Base-by-base conservation (phyloP, 345 rosid species). In the Cardamine chenopodiifolia region DNA sequence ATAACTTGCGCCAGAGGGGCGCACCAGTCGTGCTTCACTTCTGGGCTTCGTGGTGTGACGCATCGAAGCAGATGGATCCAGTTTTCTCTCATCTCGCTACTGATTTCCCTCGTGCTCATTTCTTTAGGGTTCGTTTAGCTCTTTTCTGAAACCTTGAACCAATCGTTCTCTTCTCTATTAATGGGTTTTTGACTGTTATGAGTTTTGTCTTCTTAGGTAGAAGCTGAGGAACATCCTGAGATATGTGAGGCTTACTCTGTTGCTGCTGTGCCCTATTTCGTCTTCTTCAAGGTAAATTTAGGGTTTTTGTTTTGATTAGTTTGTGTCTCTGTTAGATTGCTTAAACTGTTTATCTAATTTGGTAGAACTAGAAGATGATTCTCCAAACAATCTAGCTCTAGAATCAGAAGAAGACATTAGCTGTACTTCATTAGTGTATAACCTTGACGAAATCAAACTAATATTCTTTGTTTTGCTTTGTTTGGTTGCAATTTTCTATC, bases 61-160 rank as follows among this genome's bases (percentile, higher is more conserved):
- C 99, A n/a, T 96, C 98, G 19, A 96, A 96, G 83, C 99, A 92
- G 72, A 96, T 96, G 99, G 98, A 96, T 85, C 81, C 88, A 85
- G 93, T 92, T 60, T 96, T 96, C 71, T 84, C 96, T 64, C 96
- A 88, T 39, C 98, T 96, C 71, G 86, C 96, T 56, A 85, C 86
- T 15, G 99, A 96, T 81, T 92, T 96, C 84, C 99, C 99, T 37
- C 82, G 76, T 40, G 82, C 87, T 44, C 86, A 84, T 23, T 96
- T 92, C 80, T 84, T 96, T 62, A 85, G 90, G 91, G 99, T 96
- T 57, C 48, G 74, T 70, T 11, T 20, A 0, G 19, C 28, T 48
- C 0, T n/a, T 3, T 14, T 45, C 47, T 19, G 13, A n/a, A n/a
- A n/a, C 10, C 50, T 17, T 14, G 19, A 45, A 1, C 23, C 8